Evolutionary conservation across 1,284 basidiomycete genomes (phyloP).

Genomic region (Microbotryomycetes sp.): DNA sequence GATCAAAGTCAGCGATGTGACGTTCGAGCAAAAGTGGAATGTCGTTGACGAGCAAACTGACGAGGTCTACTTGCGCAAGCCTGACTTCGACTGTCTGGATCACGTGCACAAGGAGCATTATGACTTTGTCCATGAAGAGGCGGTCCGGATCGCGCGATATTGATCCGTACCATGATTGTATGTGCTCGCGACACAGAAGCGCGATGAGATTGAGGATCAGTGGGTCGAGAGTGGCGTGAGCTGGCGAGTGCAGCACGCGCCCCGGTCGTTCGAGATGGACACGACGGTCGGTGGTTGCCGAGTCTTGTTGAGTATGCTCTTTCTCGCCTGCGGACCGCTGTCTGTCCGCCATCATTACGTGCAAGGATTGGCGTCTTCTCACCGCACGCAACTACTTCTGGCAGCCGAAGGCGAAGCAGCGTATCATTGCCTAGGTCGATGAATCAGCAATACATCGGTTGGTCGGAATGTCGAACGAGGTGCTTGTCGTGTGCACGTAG

Average conservation of each 20-base stretch:
- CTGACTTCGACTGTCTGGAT: constrained; percentile 56
- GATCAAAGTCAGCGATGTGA: constrained; percentile 65
- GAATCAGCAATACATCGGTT: no score
- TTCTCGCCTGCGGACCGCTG: no score
- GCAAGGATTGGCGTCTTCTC: no score
- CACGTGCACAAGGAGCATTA: constrained; percentile 53
- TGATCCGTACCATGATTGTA: constrained; percentile 67
- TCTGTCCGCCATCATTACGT: no score
- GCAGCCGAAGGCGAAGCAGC: no score
- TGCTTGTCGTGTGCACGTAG: no score
- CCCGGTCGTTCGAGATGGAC: no score
- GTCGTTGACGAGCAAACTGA: constrained; percentile 54
- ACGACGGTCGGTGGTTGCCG: no score
- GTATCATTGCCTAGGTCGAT: no score
- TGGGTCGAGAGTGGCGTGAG: constrained; percentile 21
- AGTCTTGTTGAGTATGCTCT: no score
- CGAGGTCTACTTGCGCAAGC: constrained; percentile 51
- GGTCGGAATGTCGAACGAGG: no score
- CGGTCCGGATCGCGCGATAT: constrained; percentile 61
- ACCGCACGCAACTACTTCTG: no score
- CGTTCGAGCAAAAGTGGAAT: constrained; percentile 58
- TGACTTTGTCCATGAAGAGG: constrained; percentile 65
- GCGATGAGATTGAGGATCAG: constrained; percentile 55
- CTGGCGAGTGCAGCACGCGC: constrained; percentile 23
- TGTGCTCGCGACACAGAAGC: constrained; percentile 62